phyloP scores from a whole-genome alignment of 1,284 basidiomycete genomes.

The Ganoderma sp. region DNA sequence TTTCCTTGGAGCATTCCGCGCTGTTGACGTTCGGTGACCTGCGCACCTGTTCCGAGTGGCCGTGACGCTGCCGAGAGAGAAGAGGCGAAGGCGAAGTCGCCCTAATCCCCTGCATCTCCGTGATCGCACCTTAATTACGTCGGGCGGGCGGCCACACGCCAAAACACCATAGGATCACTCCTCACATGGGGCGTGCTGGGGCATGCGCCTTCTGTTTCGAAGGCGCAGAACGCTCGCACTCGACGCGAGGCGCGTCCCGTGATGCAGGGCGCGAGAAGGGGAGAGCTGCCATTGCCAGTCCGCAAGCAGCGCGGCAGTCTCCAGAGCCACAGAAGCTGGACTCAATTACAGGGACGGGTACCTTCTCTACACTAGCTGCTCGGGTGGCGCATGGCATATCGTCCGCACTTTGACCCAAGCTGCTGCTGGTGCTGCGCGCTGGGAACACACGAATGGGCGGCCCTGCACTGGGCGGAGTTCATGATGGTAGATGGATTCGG shows the following conservation, averaged over 20 bases:
- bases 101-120: conserved; percentile 27
- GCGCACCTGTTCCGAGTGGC: conserved; percentile 21
- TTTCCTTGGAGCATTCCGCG: conserved; percentile 27
- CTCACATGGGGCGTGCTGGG: conserved; percentile 29
- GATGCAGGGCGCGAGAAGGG: conserved; percentile 11
- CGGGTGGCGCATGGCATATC: conserved; percentile 9
- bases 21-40: conserved; percentile 22
- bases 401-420: conserved; percentile 15
- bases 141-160: conserved; percentile 25
- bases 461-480: conserved; percentile 5
- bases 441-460: conserved; percentile 4
- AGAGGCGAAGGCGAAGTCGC: conserved; percentile 23
- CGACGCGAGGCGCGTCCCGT: conserved; percentile 32
- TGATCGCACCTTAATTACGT: conserved; percentile 22
- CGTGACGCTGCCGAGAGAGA: conserved; percentile 24
- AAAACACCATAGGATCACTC: conserved; percentile 27
- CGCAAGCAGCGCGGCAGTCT: conserved; percentile 10
- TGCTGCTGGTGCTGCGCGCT: conserved; percentile 2
- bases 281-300: conserved; percentile 8
- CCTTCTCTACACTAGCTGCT: conserved; percentile 5
- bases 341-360: conserved; percentile 5
- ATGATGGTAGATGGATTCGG: background rate
- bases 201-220: conserved; percentile 27
- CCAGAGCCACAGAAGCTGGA: conserved; percentile 12
- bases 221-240: conserved; percentile 16